phyloP scores from a whole-genome alignment of 2,329 filamentous ascomycete genomes.

The Coleophoma crateriformis region DNA sequence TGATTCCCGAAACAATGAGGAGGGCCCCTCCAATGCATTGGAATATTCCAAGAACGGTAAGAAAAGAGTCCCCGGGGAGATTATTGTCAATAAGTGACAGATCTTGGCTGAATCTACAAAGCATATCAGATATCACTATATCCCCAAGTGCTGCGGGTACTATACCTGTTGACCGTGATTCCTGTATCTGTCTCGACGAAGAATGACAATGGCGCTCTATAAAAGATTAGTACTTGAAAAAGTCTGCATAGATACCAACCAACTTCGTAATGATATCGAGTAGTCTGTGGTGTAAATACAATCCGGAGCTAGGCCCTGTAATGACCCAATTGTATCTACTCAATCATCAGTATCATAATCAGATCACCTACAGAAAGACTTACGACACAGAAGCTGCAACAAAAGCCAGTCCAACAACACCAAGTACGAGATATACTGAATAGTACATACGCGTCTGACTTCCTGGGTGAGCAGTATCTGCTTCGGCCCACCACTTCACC shows the following conservation, averaged over 20 bases:
- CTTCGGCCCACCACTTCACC: constrained; percentile 25
- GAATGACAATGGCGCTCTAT: constrained; percentile 9
- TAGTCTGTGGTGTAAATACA: background rate
- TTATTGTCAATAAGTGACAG: constrained; percentile 9
- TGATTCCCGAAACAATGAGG: constrained; percentile 3
- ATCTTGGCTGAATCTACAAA: constrained; percentile 10
- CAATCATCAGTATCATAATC: background rate
- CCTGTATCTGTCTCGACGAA: constrained; percentile 7
- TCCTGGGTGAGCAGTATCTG: constrained; percentile 11
- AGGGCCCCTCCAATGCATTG: background rate
- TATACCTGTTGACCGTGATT: constrained; percentile 5
- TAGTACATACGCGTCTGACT: constrained; percentile 10
- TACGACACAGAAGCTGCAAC: background rate
- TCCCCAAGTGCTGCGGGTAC: background rate
- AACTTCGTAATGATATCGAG: constrained; percentile 3
- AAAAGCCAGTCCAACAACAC: background rate
- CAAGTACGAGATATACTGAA: constrained; percentile 10
- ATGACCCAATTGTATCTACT: background rate
- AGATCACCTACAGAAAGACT: background rate
- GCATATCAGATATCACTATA: background rate
- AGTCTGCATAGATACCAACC: background rate
- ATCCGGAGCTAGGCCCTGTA: background rate
- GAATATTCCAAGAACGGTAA: background rate
- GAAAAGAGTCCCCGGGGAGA: constrained; percentile 1
- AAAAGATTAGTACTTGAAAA: background rate